Base-by-base conservation (phyloP, 805 yeast genomes). In the Metschnikowia dekortorum region DNA sequence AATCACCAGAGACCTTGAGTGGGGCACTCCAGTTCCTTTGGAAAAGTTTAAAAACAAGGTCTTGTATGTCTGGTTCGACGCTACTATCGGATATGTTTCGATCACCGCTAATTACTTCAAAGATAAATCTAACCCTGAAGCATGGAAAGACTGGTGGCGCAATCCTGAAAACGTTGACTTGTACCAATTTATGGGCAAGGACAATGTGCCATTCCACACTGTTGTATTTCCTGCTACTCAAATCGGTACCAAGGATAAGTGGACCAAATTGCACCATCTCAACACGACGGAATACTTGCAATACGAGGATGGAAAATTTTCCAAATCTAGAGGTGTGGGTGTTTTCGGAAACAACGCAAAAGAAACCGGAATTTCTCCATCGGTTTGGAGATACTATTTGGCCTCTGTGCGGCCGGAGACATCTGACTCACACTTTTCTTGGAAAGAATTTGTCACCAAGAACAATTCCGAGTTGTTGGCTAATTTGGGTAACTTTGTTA, bases 101-200 rank as follows among this genome's bases (percentile, higher is more conserved):
- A 94, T 94, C 64, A 94, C 99, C 30, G 97, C 98, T 28, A 87
- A 86, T 68, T 95, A 92, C 72, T 72, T 73, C 61, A 66, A 71
- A 54, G 61, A 62, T 41, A 83, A 89, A 14, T 68, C 78, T 39
- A 73, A 73, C 41, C 55, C 53, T 5, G 65, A 64, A 6, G 79
- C 78, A 47, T 92, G 98, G 98, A 73, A 79, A 61, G 66, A 81
- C 60, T 92, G 99, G 99, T 94, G 99, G 99, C 82, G 81, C 61
- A 77, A 87, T 64, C 96, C 96, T n/a, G 89, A 90, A 48, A 68
- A 90, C 54, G 97, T 94, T 55, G 72, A 87, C 57, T 75, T 94
- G 58, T 89, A 88, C 68, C 99, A 94, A 75, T 94, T 94, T 69
- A 94, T 94, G 99, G 99, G 99, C 71, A 94, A 94, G 69, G 99